Evolutionary conservation across 441 rosid species (phyloP), one percentile per base, ranked within the genome.

Genomic region (Gossypium armourianum): DNA sequence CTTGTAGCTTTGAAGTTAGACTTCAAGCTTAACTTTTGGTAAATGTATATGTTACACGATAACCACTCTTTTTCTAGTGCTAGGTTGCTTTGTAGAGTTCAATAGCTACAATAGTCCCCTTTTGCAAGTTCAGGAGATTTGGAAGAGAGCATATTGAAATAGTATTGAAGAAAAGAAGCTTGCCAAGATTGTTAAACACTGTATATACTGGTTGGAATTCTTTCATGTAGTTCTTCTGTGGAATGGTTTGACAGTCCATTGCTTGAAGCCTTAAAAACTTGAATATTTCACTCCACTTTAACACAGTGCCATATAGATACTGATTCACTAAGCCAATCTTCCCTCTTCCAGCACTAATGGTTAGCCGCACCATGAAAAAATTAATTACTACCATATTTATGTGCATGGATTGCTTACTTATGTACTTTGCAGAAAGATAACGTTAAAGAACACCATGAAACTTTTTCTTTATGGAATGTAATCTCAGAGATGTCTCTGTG

Each of bases 241-340:
- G 54, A 19, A 63, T 61, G 49, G 49, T 43, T 63, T 43, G 54
- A 63, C 28, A 20, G 68, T 45, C 54, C 55, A 12, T 63, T 63
- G 54, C 68, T 63, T 40, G 29, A 63, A 63, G 16, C 23, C 9
- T 13, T 50, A 66, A 7, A 66, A 66, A 64, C 20, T 26, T 26
- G 36, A 50, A 13, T 23, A 47, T 1, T 23, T 23, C 3, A 26
- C 23, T 52, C 20, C 9, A 52, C 15, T 15, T 50, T 50, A 24
- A 50, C 17, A 66, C 23, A 50, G 23, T 17, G 45, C 59, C 2
- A 15, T 13, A 26, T 15, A 50, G 70, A 26, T 66, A 1, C 13
- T n/a, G 36, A 15, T 12, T 68, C 32, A 53, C 49, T 17, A 17
- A 53, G 49, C 40, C 61, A 28, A 16, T 9, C 8, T 28, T 67